These are phyloP conservation scores for Cercospora sp. DNA, from an alignment of 2,329 filamentous ascomycete species.

Conservation along the genomic window DNA sequence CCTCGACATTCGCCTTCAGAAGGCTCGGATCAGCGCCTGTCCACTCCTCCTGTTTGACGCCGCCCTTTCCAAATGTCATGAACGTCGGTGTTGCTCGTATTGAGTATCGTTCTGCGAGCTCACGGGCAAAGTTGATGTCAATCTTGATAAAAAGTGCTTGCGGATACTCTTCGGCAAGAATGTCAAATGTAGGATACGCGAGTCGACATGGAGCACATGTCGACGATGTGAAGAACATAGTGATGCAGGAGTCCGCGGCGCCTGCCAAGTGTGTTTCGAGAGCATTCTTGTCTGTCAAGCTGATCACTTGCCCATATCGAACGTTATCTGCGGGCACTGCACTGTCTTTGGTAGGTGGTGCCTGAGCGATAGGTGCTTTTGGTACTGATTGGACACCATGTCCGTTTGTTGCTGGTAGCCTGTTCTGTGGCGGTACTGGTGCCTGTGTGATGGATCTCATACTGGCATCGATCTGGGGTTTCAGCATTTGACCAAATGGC, in stretches of 20 bases:
- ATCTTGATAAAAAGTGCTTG: slow-evolving; percentile 78
- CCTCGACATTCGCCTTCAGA: slow-evolving; percentile 69
- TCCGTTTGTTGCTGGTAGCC: slow-evolving; percentile 21
- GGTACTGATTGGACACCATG: background rate
- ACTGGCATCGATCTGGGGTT: slow-evolving; percentile 69
- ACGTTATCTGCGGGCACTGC: background rate
- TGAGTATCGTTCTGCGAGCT: slow-evolving; percentile 64
- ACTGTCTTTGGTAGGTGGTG: background rate
- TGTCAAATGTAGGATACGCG: slow-evolving; percentile 78
- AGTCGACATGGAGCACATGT: slow-evolving; percentile 83
- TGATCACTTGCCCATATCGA: slow-evolving; percentile 57
- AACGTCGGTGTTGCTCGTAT: slow-evolving; percentile 85
- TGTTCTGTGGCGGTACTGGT: slow-evolving; percentile 46
- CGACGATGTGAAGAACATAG: slow-evolving; percentile 89
- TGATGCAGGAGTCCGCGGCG: slow-evolving; percentile 68
- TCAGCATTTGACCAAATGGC: slow-evolving; percentile 83
- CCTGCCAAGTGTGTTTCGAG: slow-evolving; percentile 61
- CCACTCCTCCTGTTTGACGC: slow-evolving; percentile 77
- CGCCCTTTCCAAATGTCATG: slow-evolving; percentile 72
- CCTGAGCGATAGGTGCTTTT: background rate
- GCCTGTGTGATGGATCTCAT: slow-evolving; percentile 65
- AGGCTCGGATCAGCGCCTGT: slow-evolving; percentile 69
- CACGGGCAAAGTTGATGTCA: slow-evolving; percentile 66
- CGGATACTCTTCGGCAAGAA: slow-evolving; percentile 71
- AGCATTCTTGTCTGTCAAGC: slow-evolving; percentile 59